Evolutionary conservation across 2,329 filamentous ascomycete genomes (phyloP), one percentile per base, ranked within the genome.

Genomic region (Trichoderma aggressivum): DNA sequence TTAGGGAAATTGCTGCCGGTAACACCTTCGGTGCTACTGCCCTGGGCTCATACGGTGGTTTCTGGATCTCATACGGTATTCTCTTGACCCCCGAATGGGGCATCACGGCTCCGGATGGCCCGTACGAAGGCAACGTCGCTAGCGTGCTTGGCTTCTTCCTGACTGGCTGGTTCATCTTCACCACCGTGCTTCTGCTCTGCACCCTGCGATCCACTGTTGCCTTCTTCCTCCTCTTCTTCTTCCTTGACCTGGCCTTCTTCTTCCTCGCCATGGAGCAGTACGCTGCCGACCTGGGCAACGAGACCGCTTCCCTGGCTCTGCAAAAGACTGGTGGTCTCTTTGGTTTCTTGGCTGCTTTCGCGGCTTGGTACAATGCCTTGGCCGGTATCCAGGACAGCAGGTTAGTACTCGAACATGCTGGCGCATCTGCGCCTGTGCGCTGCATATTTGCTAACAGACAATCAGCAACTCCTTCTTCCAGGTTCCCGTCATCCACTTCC

Each of bases 401-500:
- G 88, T 90, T 79, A 76, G 86, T 82, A 66, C n/a, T 28, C 26
- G 5, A 5, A 26, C 30, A 36, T 34, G 14, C 7, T 30, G n/a
- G 50, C 70, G 26, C 59, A 18, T 26, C 12, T n/a, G 14, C 26
- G 5, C 24, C 14, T 47, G 56, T 47, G 4, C 36, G 16, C 39
- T 26, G 16, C 18, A 24, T 43, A 26, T 55, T 36, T 30, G 72
- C 81, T 85, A 79, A 85, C 78, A 62, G 60, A 10, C 70, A 58
- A 50, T 72, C 77, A 96, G 93, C 85, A 91, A 91, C 83, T 90
- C 88, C 32, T 97, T 97, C 90, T 96, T 97, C 86, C 87, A 96
- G 81, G 89, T 97, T 73, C 95, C 94, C 65, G 94, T 98, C 74
- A 91, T 92, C 77, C 94, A 97, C 86, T 97, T 98, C 87, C 95